Base-by-base conservation (phyloP, 306 rosid species). In the Inga leiocalycina region DNA sequence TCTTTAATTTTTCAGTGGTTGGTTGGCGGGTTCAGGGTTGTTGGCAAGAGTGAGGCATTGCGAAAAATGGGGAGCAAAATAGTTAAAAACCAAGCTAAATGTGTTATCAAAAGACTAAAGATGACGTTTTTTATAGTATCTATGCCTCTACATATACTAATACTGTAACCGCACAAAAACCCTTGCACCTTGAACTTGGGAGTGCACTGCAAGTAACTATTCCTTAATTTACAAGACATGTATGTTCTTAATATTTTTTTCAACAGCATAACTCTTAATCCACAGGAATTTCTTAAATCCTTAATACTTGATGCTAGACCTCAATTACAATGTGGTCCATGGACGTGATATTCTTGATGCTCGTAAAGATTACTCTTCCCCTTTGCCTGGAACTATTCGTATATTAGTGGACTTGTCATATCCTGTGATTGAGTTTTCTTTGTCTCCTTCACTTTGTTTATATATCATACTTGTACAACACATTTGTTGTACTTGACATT, bases 331-430 rank as follows among this genome's bases (percentile, higher is more conserved):
- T 68, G 17, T 37, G 71, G n/a, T 16, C 68, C n/a, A 15, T 66
- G 4, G 34, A 10, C 5, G 4, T 66, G 71, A 22, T 59, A 8
- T 59, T 59, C 66, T 4, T 12, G 39, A 64, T 64, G 32, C 10
- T 64, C 56, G 49, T 34, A 39, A 79, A 82, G 73, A 46, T 61
- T 67, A 64, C 35, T 71, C 54, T 71, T 80, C 70, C 43, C 59
- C 54, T 48, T 43, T 62, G 20, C 52, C 44, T 41, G 61, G 45
- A 71, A 70, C 48, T 34, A 76, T 76, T 68, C 12, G 32, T 44
- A 41, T 80, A 48, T 20, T 75, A 45, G 20, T 48, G 44, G 45
- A 6, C 43, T 79, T 66, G 37, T 68, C 74, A 75, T 9, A 75
- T 80, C 76, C 17, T 70, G 45, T 39, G 8, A 19, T 67, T 34